Evolutionary conservation across 192 early-diverging fungal genomes (phyloP).

Genomic region (Phycomyces nitens): DNA sequence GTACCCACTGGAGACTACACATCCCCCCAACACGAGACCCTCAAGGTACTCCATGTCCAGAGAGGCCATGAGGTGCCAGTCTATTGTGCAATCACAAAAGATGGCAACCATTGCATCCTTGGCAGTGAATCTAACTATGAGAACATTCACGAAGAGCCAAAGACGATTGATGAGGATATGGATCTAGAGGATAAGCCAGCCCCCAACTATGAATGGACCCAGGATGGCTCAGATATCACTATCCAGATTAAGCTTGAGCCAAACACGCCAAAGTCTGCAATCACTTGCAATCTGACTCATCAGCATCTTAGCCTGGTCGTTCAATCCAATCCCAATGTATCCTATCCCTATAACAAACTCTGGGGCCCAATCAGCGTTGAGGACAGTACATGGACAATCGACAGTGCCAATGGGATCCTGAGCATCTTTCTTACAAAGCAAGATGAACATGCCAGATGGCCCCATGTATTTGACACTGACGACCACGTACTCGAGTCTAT

Average conservation of each 20-base stretch:
- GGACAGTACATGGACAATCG: slow-evolving; percentile 67
- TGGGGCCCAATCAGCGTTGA: slow-evolving; percentile 51
- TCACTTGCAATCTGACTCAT: slow-evolving; percentile 54
- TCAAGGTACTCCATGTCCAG: slow-evolving; percentile 31
- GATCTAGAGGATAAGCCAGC: not conserved
- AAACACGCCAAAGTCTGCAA: slow-evolving; percentile 47
- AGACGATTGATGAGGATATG: slow-evolving; percentile 9
- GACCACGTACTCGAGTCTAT: slow-evolving; percentile 64
- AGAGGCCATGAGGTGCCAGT: slow-evolving; percentile 50
- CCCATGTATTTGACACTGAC: slow-evolving; percentile 54
- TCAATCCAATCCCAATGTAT: slow-evolving; percentile 9
- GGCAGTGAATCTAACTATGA: slow-evolving; percentile 37
- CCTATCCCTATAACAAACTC: slow-evolving; percentile 28
- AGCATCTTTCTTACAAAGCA: slow-evolving; percentile 62
- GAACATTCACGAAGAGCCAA: slow-evolving; percentile 18
- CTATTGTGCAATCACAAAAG: slow-evolving; percentile 42
- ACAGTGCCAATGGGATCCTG: slow-evolving; percentile 48
- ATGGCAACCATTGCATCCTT: slow-evolving; percentile 40
- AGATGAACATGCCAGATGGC: slow-evolving; percentile 59
- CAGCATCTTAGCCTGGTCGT: slow-evolving; percentile 46
- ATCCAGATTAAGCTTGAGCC: slow-evolving; percentile 56
- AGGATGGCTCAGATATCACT: slow-evolving; percentile 61
- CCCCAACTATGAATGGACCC: slow-evolving; percentile 78
- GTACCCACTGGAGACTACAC: slow-evolving; percentile 5
- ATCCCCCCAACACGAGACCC: not conserved